phyloP scores from a whole-genome alignment of 257 asterid species.

The Solanum tarijense region DNA sequence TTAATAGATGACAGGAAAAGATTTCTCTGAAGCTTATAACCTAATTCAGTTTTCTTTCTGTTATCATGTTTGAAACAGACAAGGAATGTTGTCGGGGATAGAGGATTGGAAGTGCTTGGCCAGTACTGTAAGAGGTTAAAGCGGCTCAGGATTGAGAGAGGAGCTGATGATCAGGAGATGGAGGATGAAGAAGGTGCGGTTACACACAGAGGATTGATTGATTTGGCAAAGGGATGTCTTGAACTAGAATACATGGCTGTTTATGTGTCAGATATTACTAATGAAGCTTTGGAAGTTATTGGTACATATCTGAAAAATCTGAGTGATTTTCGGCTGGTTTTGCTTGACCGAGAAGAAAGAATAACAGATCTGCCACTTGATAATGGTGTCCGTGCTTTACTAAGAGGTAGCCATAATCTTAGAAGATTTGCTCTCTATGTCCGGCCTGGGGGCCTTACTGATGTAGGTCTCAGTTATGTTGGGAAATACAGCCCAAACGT shows the following conservation, averaged over 20 bases:
- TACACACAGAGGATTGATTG: slow-evolving; percentile 50
- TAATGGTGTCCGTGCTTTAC: slow-evolving; percentile 61
- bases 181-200: slow-evolving; percentile 64
- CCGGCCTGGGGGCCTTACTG: slow-evolving; percentile 67
- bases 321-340: slow-evolving; percentile 62
- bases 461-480: slow-evolving; percentile 58
- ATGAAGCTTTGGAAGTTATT: slow-evolving; percentile 47
- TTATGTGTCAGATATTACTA: slow-evolving; percentile 54
- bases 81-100: slow-evolving; percentile 73
- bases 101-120: slow-evolving; percentile 73
- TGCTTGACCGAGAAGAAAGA: slow-evolving; percentile 53
- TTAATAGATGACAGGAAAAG: not conserved
- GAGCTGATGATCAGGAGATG: slow-evolving; percentile 52
- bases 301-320: slow-evolving; percentile 54
- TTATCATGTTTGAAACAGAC: slow-evolving; percentile 26
- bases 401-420: slow-evolving; percentile 54
- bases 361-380: slow-evolving; percentile 77
- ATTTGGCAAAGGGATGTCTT: slow-evolving; percentile 45
- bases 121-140: slow-evolving; percentile 40
- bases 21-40: not conserved
- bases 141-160: slow-evolving; percentile 61
- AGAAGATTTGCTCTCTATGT: slow-evolving; percentile 74
- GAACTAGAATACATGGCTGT: slow-evolving; percentile 57
- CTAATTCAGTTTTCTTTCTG: not conserved
- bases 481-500: slow-evolving; percentile 62